Evolutionary conservation across 768 basidiomycete species (phyloP), one percentile per base, ranked within the genome.

Genomic region (Suillus clintonianus): DNA sequence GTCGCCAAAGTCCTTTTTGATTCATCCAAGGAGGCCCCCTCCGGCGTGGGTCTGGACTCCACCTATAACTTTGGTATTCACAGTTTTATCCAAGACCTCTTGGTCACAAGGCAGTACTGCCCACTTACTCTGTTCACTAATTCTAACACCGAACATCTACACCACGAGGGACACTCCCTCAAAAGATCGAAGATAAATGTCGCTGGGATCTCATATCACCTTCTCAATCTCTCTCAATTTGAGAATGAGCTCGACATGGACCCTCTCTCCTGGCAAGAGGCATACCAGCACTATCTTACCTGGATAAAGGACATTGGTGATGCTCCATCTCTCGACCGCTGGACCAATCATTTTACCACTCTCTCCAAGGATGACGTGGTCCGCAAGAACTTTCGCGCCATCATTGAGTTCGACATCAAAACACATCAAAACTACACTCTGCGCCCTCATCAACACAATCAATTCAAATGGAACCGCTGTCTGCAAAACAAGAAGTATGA

Each of bases 281-380:
- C 43, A 5, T 43, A 10, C 0, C 43, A 43, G 10, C 4, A 19
- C 43, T 43, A 43, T 0, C 43, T 43, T 4, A 10, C 43, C 0
- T n/a, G 43, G 43, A 43, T 43, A 1, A 19, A 9, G 4, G 43
- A 43, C 4, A n/a, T 43, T 2, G n/a, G 43, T 5, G n/a, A 43
- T 0, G 4, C 9, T 2, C 2, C 9, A 0, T 10, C 43, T 0
- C 9, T 43, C n/a, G n/a, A 43, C 5, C n/a, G n/a, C 0, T 43
- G 19, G 43, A 43, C 43, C 0, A n/a, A 4, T 4, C 43, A 43
- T 4, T 43, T 43, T 4, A n/a, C 19, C 2, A 43, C 43, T 0
- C 43, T 43, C 1, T 10, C 43, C n/a, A 43, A 43, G 9, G n/a
- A 43, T 1, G 9, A 43, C 2, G 43, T 19, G 0, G 6, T 43